phyloP scores from a whole-genome alignment of 1,284 basidiomycete species.

The Pseudozyma pruni region DNA sequence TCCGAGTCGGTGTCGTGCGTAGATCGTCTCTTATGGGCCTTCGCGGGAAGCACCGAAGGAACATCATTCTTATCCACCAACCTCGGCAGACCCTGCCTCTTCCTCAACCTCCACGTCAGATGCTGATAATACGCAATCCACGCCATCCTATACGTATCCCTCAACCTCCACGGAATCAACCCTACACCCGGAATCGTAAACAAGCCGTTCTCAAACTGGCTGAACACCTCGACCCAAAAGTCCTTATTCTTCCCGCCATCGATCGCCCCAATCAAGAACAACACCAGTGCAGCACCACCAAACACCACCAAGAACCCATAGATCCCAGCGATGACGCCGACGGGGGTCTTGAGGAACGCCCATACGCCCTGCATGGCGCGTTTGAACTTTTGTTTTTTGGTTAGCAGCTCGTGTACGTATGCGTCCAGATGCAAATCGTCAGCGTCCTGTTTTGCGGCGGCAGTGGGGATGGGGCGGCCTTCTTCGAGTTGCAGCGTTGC shows the following conservation, averaged over 20 bases:
- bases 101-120: conserved; percentile 30
- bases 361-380: conserved; percentile 78
- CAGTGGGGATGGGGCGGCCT: conserved; percentile 9
- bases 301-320: conserved; percentile 75
- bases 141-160: conserved; percentile 81
- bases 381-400: conserved; percentile 68
- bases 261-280: conserved; percentile 44
- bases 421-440: conserved; percentile 48
- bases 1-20: neutral
- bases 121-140: conserved; percentile 74
- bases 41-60: conserved; percentile 70
- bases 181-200: conserved; percentile 79
- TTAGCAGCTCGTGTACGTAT: conserved; percentile 41
- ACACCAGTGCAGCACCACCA: conserved; percentile 45
- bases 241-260: conserved; percentile 47
- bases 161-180: conserved; percentile 76
- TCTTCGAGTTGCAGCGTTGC: conserved; percentile 34
- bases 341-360: conserved; percentile 81
- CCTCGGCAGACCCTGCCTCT: conserved; percentile 33
- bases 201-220: conserved; percentile 80
- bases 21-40: conserved; percentile 50
- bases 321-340: conserved; percentile 77
- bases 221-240: conserved; percentile 78
- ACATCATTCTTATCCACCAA: conserved; percentile 43
- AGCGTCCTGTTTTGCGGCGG: conserved; percentile 1